Evolutionary conservation across 2,329 filamentous ascomycete genomes (phyloP).

Genomic region (Trichoderma sp.): DNA sequence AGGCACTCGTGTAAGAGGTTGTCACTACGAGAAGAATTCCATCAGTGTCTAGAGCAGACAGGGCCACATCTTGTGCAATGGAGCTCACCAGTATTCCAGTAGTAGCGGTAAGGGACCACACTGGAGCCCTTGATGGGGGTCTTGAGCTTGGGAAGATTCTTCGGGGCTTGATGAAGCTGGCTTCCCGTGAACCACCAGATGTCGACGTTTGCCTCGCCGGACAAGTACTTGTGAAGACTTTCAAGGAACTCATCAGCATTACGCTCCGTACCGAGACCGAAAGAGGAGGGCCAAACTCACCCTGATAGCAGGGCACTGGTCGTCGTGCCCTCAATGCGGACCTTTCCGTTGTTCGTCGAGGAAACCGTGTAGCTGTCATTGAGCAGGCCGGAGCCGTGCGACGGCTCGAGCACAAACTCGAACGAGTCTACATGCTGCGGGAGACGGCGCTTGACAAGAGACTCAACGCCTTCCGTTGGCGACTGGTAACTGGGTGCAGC

Average conservation of each 20-base stretch:
- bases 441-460: slow-evolving; percentile 31
- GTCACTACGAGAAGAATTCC: slow-evolving; percentile 42
- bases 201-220: slow-evolving; percentile 30
- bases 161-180: slow-evolving; percentile 30
- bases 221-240: slow-evolving; percentile 32
- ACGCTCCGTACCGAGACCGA: background rate
- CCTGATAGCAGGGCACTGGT: slow-evolving; percentile 30
- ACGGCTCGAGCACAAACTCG: slow-evolving; percentile 23
- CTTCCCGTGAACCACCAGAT: slow-evolving; percentile 33
- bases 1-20: slow-evolving; percentile 53
- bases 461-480: slow-evolving; percentile 28
- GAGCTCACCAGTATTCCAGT: slow-evolving; percentile 35
- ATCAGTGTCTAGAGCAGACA: background rate
- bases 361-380: slow-evolving; percentile 31
- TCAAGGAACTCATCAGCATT: background rate
- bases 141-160: slow-evolving; percentile 27
- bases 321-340: slow-evolving; percentile 30
- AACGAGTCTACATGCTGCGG: slow-evolving; percentile 30
- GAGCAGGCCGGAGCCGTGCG: background rate
- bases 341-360: slow-evolving; percentile 30
- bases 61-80: background rate
- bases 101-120: slow-evolving; percentile 30
- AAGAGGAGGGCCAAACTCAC: slow-evolving; percentile 5
- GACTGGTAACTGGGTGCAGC: background rate
- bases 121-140: slow-evolving; percentile 25